A percentile compares a stretch with the other conserved stretches of the same genome.
Evolutionary conservation across 2,329 filamentous ascomycete genomes (phyloP).

Genomic region (Pleurostoma richardsiae): DNA sequence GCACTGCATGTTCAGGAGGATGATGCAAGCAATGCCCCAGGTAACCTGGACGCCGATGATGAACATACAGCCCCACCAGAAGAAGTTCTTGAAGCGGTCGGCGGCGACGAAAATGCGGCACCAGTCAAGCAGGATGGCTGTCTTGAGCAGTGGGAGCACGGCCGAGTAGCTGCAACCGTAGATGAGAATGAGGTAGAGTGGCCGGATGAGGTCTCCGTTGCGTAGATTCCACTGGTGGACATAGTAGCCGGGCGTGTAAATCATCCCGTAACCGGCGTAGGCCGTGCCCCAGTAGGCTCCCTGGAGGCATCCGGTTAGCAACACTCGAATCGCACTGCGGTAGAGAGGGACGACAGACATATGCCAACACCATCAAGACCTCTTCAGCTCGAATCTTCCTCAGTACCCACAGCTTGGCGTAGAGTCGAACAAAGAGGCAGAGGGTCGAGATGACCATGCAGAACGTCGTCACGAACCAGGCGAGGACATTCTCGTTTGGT

Average conservation of each 20-base stretch:
- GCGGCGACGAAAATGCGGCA: conserved; percentile 25
- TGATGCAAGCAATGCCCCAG: conserved; percentile 18
- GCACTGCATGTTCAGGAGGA: conserved; percentile 27
- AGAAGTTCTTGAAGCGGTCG: conserved; percentile 16
- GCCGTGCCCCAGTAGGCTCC: conserved; percentile 6
- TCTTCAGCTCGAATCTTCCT: conserved; percentile 2
- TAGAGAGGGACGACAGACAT: background rate
- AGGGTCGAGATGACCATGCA: conserved; percentile 6
- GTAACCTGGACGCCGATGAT: conserved; percentile 23
- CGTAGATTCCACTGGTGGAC: conserved; percentile 27
- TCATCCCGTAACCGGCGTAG: conserved; percentile 9
- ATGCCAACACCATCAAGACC: background rate
- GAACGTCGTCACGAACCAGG: conserved; percentile 2
- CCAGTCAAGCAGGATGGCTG: conserved; percentile 37
- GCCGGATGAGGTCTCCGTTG: conserved; percentile 17
- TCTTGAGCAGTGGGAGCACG: conserved; percentile 31
- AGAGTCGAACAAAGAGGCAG: conserved; percentile 5
- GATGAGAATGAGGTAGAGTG: conserved; percentile 21
- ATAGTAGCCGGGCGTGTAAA: conserved; percentile 24
- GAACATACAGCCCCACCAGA: conserved; percentile 27
- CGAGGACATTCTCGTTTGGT: conserved; percentile 4
- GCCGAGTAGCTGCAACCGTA: conserved; percentile 28
- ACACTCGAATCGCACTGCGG: background rate
- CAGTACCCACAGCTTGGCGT: conserved; percentile 1
- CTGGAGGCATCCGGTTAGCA: background rate